phyloP scores from a whole-genome alignment of 148 eudicot species.

The Cornus suecica region DNA sequence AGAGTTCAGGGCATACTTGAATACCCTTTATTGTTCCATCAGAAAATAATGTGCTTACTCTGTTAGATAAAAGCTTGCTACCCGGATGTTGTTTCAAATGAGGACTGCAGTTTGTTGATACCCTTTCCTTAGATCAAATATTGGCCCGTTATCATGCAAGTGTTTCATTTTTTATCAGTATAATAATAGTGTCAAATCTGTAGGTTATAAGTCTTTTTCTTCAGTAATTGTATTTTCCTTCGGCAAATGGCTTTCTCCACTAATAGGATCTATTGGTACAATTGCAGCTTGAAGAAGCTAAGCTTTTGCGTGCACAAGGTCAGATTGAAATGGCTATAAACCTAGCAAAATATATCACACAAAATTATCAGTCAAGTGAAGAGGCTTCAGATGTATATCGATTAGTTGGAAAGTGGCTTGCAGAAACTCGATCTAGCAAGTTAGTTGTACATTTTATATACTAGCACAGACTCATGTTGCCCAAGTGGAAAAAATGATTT shows the following conservation, averaged over 20 bases:
- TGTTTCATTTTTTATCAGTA: neutral
- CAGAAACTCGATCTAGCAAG: constrained; percentile 97
- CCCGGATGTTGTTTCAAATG: neutral
- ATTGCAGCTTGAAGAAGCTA: constrained; percentile 94
- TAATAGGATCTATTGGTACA: neutral
- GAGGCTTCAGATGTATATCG: constrained; percentile 84
- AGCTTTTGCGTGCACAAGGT: constrained; percentile 89
- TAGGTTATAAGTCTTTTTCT: constrained; percentile 2
- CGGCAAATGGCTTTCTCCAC: neutral
- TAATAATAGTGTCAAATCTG: neutral
- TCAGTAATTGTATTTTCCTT: neutral
- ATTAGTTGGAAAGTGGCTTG: constrained; percentile 96
- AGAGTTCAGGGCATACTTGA: neutral
- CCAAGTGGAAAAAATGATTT: neutral
- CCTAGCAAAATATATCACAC: constrained; percentile 78
- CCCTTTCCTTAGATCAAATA: neutral
- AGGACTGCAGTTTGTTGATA: neutral
- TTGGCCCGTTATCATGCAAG: neutral
- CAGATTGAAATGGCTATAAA: constrained; percentile 92
- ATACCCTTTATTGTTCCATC: neutral
- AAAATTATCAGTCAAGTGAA: constrained; percentile 52
- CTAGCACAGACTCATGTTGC: neutral
- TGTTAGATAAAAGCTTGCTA: neutral
- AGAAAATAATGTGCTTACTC: neutral
- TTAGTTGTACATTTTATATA: constrained; percentile 28